Conservation (phyloP, 345 rosid species). For the Corchorus capsularis region DNA sequence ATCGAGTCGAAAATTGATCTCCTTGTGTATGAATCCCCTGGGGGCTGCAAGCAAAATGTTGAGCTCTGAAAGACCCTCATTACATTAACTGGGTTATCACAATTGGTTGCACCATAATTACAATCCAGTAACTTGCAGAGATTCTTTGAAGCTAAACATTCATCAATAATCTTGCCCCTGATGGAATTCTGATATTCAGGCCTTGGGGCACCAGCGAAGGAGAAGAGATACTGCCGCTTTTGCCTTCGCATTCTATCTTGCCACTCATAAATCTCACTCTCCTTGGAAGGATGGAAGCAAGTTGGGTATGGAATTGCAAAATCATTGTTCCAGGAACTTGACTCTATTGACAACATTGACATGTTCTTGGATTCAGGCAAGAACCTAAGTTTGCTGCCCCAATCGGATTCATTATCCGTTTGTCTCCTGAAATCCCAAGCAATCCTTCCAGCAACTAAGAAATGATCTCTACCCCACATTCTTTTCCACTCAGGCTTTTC, state of each 20-base stretch:
- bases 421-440: slow-evolving; percentile 53
- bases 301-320: slow-evolving; percentile 63
- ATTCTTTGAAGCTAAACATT: slow-evolving; percentile 39
- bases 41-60: slow-evolving; percentile 57
- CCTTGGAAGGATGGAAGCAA: slow-evolving; percentile 54
- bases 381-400: slow-evolving; percentile 57
- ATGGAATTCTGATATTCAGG: slow-evolving; percentile 29
- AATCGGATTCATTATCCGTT: slow-evolving; percentile 23
- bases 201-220: slow-evolving; percentile 56
- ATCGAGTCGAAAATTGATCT: slow-evolving; percentile 63
- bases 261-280: slow-evolving; percentile 42
- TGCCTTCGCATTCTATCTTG: slow-evolving; percentile 39
- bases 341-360: slow-evolving; percentile 53
- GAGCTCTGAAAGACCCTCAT: slow-evolving; percentile 47
- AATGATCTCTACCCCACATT: slow-evolving; percentile 61
- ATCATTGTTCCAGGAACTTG: slow-evolving; percentile 47
- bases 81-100: slow-evolving; percentile 44
- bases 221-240: slow-evolving; percentile 36
- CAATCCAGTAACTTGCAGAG: slow-evolving; percentile 52
- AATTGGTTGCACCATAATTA: slow-evolving; percentile 24
- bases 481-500: slow-evolving; percentile 53
- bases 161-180: slow-evolving; percentile 43
- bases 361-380: slow-evolving; percentile 51
- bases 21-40: slow-evolving; percentile 67
- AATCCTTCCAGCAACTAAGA: slow-evolving; percentile 53